Evolutionary conservation across 2,329 filamentous ascomycete genomes (phyloP).

Genomic region (Apiospora pterosperma): DNA sequence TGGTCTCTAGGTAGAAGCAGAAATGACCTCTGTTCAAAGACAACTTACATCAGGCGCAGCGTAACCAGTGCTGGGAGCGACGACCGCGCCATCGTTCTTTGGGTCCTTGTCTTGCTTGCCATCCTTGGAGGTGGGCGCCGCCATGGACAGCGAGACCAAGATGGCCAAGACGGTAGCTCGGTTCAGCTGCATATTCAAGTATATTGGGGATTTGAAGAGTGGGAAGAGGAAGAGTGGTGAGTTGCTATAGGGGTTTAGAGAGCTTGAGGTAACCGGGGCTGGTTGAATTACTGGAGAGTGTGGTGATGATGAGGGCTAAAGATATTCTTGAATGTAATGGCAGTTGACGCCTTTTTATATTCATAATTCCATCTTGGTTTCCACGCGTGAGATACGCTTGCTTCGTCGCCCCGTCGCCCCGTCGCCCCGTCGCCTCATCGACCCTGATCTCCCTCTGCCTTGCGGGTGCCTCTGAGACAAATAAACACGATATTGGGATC

Average conservation of each 20-base stretch:
- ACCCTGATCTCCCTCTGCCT: not conserved
- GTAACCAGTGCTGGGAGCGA: not conserved
- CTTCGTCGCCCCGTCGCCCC: not conserved
- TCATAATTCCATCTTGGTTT: not conserved
- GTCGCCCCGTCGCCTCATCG: too few species aligned
- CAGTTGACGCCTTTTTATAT: not conserved
- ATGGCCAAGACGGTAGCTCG: not conserved
- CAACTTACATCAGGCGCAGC: not conserved
- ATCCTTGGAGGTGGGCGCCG: not conserved
- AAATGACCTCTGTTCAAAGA: not conserved
- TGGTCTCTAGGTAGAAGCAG: not conserved
- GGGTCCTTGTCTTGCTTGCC: not conserved
- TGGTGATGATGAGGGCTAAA: not conserved
- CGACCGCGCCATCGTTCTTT: not conserved
- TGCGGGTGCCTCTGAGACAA: not conserved
- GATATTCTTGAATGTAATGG: not conserved
- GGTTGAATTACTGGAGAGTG: not conserved
- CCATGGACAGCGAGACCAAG: not conserved
- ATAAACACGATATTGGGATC: not conserved
- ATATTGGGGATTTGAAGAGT: not conserved
- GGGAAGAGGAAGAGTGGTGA: not conserved
- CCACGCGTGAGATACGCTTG: not conserved
- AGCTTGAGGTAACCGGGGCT: not conserved
- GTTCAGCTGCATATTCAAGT: not conserved
- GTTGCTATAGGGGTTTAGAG: not conserved